Evolutionary conservation across 139 green algal species (phyloP).

Genomic region (Closterium sp.): DNA sequence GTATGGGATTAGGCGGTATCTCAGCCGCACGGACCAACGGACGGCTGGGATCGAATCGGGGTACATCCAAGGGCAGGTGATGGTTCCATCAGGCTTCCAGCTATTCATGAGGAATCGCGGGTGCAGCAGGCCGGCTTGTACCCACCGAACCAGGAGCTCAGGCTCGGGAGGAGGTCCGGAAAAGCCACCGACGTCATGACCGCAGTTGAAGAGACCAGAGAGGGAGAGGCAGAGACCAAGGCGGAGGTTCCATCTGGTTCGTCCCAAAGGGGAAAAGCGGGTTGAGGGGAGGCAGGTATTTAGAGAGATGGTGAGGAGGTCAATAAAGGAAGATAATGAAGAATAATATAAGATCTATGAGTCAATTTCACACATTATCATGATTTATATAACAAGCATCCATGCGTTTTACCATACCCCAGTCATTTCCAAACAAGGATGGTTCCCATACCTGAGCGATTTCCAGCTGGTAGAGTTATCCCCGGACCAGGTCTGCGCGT

Average conservation of each 20-base stretch:
- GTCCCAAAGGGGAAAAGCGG: too few species aligned
- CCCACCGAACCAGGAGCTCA: constrained; percentile 42
- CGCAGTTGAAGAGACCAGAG: constrained; percentile 36
- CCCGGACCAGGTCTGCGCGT: constrained; percentile 40
- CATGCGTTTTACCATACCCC: background rate
- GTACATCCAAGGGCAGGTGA: constrained; percentile 40
- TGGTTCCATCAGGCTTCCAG: constrained; percentile 33
- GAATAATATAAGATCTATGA: too few species aligned
- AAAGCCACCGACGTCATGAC: constrained; percentile 41
- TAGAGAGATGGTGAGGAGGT: too few species aligned
- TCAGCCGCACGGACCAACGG: constrained; percentile 26
- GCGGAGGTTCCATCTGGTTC: constrained; percentile 21
- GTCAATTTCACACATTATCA: too few species aligned
- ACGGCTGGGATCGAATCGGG: constrained; percentile 6
- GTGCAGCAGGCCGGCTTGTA: constrained; percentile 33
- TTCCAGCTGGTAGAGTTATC: constrained; percentile 43
- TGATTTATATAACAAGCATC: background rate
- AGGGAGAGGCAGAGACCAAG: constrained; percentile 21
- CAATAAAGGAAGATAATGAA: too few species aligned
- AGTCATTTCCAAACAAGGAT: background rate
- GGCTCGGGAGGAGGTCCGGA: constrained; percentile 24
- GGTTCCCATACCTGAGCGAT: background rate
- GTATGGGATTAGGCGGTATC: constrained; percentile 43
- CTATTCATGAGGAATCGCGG: constrained; percentile 39
- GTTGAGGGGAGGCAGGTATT: too few species aligned